Evolutionary conservation across 163 green algal genomes (phyloP).

Genomic region (Smithsoniella earleae): DNA sequence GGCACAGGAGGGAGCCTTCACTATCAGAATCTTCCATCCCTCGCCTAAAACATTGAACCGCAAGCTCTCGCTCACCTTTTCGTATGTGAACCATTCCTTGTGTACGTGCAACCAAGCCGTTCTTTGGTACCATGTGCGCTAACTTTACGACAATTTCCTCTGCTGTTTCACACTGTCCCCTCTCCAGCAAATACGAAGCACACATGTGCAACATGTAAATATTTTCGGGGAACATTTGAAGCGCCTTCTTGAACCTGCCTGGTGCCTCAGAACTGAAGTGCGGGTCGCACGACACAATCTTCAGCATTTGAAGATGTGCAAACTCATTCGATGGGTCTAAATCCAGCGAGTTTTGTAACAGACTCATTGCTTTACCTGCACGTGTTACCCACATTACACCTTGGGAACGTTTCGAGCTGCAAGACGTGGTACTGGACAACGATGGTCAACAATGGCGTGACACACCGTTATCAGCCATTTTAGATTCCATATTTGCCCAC

Average conservation of each 20-base stretch:
- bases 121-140: neutral
- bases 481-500: constrained; percentile 15
- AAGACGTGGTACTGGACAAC: too few relatives aligned
- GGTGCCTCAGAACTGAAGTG: neutral
- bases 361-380: constrained; percentile 19
- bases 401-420: too few relatives aligned
- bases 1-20: neutral
- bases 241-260: neutral
- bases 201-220: constrained; percentile 10
- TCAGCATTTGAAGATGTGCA: constrained; percentile 4
- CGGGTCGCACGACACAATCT: neutral
- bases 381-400: too few relatives aligned
- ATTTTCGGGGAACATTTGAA: neutral
- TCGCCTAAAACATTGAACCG: neutral
- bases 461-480: constrained; percentile 14
- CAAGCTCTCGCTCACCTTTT: neutral
- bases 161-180: neutral
- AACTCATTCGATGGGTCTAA: neutral
- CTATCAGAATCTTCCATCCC: constrained; percentile 5
- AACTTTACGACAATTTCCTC: neutral
- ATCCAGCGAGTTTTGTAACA: constrained; percentile 4
- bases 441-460: neutral
- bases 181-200: neutral
- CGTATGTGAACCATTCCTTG: constrained; percentile 13
- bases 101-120: constrained; percentile 8